Evolutionary conservation across 2,329 filamentous ascomycete species (phyloP), one percentile per base, ranked within the genome.

Genomic region (Cercospora nicotianae): DNA sequence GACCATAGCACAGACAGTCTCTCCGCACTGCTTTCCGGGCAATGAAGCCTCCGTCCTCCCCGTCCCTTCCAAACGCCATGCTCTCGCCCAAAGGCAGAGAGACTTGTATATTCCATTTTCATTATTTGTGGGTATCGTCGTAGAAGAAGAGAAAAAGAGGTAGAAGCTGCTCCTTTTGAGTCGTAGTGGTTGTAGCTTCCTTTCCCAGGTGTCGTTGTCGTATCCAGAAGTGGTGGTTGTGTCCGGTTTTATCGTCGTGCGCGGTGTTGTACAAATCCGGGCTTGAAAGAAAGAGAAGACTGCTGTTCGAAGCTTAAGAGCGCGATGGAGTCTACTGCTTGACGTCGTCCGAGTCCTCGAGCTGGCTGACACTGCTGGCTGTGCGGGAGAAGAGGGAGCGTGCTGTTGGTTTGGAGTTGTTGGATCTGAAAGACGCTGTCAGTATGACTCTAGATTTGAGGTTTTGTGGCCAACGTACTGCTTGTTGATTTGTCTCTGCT

Each of bases 401-500:
- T 7, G 70, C 70, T 33, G 70, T 72, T 13, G 72, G 70, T 20
- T 68, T 69, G 53, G 68, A 70, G 65, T 69, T 73, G 53, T 60
- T 69, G 39, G 42, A 60, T 51, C 67, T 69, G 26, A 1, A 13
- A 26, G 5, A 4, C 16, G 1, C n/a, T n/a, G n/a, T n/a, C n/a
- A n/a, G n/a, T n/a, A n/a, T n/a, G n/a, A n/a, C n/a, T n/a, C n/a
- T n/a, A n/a, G n/a, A n/a, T n/a, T n/a, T n/a, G n/a, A n/a, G n/a
- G n/a, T n/a, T n/a, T n/a, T n/a, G n/a, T n/a, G n/a, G n/a, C n/a
- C n/a, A n/a, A n/a, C n/a, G n/a, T 70, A 77, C 74, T 74, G 70
- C 90, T 93, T 94, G 81, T 86, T 86, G 70, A 89, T 89, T 76
- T 92, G 90, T 83, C 93, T 93, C 82, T 87, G 91, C 81, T 91